A percentile compares a stretch with the other conserved stretches of the same genome.
Evolutionary conservation across 1,284 basidiomycete genomes (phyloP).

Genomic region (Coniferiporia weirii): DNA sequence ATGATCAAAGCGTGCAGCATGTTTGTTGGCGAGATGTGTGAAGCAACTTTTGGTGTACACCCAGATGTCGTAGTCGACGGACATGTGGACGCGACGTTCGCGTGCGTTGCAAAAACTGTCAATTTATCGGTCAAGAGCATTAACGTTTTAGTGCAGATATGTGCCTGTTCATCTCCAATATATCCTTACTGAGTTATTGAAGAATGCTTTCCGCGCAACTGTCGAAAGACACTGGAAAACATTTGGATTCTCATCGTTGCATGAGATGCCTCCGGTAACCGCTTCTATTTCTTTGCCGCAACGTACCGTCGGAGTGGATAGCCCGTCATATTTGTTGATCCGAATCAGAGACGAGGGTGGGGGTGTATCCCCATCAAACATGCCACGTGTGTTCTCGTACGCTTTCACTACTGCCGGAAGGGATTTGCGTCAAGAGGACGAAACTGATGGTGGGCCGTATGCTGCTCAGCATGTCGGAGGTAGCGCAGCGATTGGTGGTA

Average conservation of each 20-base stretch:
- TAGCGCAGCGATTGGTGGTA: slow-evolving; percentile 49
- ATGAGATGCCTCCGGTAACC: slow-evolving; percentile 54
- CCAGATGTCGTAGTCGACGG: slow-evolving; percentile 70
- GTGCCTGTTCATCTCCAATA: slow-evolving; percentile 89
- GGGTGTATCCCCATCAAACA: slow-evolving; percentile 70
- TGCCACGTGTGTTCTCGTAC: slow-evolving; percentile 82
- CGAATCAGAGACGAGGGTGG: slow-evolving; percentile 84
- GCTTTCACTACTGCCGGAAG: slow-evolving; percentile 75
- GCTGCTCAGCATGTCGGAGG: slow-evolving; percentile 69
- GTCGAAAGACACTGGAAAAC: slow-evolving; percentile 65
- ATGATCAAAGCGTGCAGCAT: slow-evolving; percentile 76
- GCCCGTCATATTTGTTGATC: slow-evolving; percentile 59
- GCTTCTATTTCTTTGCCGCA: slow-evolving; percentile 68
- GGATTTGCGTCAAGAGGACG: slow-evolving; percentile 35
- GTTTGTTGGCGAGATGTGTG: slow-evolving; percentile 79
- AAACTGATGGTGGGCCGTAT: slow-evolving; percentile 58
- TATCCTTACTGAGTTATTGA: slow-evolving; percentile 80
- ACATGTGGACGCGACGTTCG: slow-evolving; percentile 62
- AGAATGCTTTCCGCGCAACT: slow-evolving; percentile 88
- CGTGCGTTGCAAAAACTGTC: slow-evolving; percentile 44
- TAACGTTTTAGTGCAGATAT: slow-evolving; percentile 45
- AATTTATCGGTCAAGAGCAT: background rate
- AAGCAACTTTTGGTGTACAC: slow-evolving; percentile 75
- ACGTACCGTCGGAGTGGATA: slow-evolving; percentile 30
- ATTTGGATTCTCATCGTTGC: slow-evolving; percentile 30